Evolutionary conservation across 257 asterid species (phyloP).

Genomic region (Anisodus acutangulus): DNA sequence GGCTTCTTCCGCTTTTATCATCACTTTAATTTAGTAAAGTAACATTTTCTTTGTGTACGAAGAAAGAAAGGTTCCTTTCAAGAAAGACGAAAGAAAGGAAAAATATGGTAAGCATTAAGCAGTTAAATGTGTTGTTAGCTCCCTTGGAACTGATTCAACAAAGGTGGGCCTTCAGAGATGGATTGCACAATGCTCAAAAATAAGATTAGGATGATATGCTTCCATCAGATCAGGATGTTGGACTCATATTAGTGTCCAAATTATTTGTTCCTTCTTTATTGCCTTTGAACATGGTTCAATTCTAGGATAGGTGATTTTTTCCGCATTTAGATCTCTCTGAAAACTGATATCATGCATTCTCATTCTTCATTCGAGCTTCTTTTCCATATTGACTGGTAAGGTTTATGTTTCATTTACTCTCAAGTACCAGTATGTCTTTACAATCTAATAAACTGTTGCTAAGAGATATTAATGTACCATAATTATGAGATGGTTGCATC

Average conservation of each 20-base stretch:
- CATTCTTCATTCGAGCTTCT: background rate
- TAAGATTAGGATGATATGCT: slow-evolving; percentile 8
- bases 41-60: slow-evolving; percentile 7
- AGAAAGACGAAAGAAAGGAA: background rate
- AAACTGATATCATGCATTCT: background rate
- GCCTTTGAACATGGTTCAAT: background rate
- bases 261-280: background rate
- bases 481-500: slow-evolving; percentile 35
- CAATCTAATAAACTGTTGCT: background rate
- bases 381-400: slow-evolving; percentile 17
- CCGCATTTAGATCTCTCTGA: background rate
- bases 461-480: slow-evolving; percentile 1
- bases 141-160: slow-evolving; percentile 17
- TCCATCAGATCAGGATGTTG: slow-evolving; percentile 14
- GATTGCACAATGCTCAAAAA: background rate
- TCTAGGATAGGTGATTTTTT: background rate
- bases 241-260: slow-evolving; percentile 10
- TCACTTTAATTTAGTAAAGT: slow-evolving; percentile 15
- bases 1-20: background rate
- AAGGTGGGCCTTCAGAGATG: slow-evolving; percentile 3
- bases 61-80: slow-evolving; percentile 13
- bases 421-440: background rate
- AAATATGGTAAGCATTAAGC: background rate
- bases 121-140: slow-evolving; percentile 13
- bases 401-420: slow-evolving; percentile 1